These are phyloP conservation scores for Aspergillus ochraceoroseus DNA, from an alignment of 2,329 filamentous ascomycete genomes.

Conservation along the genomic window DNA sequence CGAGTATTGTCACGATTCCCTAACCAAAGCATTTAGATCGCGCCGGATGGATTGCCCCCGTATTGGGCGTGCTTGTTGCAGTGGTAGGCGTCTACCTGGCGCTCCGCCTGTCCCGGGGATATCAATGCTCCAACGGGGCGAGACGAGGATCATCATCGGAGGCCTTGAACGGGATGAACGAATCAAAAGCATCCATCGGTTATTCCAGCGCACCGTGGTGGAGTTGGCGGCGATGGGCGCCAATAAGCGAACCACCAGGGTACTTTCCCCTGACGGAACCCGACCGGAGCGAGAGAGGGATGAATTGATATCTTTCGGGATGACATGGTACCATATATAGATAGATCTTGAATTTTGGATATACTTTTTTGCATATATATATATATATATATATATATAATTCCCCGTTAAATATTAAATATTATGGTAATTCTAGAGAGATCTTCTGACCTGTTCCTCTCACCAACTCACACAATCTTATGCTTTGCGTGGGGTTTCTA, in stretches of 20 bases:
- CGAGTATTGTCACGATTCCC: neutral
- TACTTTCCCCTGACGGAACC: constrained; percentile 29
- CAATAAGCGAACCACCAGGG: constrained; percentile 13
- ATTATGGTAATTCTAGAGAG: too few species aligned
- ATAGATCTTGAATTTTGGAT: neutral
- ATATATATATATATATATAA: neutral
- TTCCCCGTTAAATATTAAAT: too few species aligned
- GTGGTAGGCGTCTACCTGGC: constrained; percentile 13
- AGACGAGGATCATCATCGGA: constrained; percentile 17
- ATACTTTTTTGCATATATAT: neutral
- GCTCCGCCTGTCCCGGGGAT: constrained; percentile 14
- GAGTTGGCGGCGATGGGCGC: constrained; percentile 31
- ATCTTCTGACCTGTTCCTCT: too few species aligned
- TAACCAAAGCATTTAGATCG: constrained; percentile 5
- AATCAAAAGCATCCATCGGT: constrained; percentile 17
- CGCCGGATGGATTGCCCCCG: constrained; percentile 17
- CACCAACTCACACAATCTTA: too few species aligned
- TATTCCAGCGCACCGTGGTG: constrained; percentile 26
- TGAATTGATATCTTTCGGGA: neutral
- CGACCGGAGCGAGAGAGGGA: neutral
- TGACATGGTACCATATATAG: neutral
- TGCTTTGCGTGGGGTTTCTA: too few species aligned
- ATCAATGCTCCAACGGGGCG: constrained; percentile 5
- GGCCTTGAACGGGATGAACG: constrained; percentile 17
- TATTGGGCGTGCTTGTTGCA: constrained; percentile 10